phyloP scores from a whole-genome alignment of 345 rosid species.

The Citrus glauca region DNA sequence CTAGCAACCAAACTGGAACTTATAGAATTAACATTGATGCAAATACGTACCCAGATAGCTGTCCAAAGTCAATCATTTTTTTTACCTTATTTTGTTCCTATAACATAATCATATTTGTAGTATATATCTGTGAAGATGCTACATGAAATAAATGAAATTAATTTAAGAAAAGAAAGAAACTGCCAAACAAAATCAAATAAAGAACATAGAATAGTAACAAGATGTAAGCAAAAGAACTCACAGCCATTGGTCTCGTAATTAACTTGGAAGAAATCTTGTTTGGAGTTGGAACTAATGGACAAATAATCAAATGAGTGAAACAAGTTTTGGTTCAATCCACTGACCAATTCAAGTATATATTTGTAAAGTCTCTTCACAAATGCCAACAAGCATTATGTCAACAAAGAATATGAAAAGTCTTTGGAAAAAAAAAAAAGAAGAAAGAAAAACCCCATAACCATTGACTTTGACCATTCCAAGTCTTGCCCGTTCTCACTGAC shows the following conservation, averaged over 20 bases:
- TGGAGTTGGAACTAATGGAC: not conserved
- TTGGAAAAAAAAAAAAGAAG: too few species aligned
- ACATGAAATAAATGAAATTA: not conserved
- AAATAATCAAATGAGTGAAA: not conserved
- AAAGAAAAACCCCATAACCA: not conserved
- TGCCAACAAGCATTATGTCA: not conserved
- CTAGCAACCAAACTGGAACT: not conserved
- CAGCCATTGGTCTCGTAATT: conserved; percentile 2
- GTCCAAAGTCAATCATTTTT: not conserved
- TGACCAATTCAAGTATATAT: not conserved
- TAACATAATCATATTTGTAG: not conserved
- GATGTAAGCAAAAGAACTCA: not conserved
- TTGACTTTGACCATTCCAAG: not conserved
- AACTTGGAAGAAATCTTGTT: not conserved
- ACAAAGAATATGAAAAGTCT: not conserved
- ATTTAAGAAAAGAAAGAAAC: not conserved
- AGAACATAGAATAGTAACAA: not conserved
- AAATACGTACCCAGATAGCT: not conserved
- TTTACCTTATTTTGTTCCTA: not conserved
- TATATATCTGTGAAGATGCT: not conserved
- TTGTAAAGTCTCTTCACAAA: not conserved
- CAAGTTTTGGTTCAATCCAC: not conserved
- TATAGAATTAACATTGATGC: not conserved
- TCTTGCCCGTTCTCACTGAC: not conserved
- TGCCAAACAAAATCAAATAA: not conserved